phyloP scores from a whole-genome alignment of 148 eudicot species.

The Cornus kousa region DNA sequence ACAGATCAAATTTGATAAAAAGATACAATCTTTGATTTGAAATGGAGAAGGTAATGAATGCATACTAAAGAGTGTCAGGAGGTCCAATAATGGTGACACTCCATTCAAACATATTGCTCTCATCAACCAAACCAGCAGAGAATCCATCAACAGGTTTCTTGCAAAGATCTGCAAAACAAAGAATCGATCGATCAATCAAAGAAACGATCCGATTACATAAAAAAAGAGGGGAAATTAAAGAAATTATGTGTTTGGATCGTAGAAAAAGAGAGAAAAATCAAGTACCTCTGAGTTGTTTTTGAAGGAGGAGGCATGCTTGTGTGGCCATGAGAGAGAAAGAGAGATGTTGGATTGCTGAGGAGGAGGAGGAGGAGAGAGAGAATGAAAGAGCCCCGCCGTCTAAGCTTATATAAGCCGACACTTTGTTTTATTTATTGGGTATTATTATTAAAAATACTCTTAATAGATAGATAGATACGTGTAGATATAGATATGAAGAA shows the following conservation, averaged over 20 bases:
- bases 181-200: background rate
- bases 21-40: background rate
- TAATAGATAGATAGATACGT: too few relatives aligned
- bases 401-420: background rate
- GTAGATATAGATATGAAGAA: background rate
- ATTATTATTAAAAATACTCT: too few relatives aligned
- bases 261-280: background rate
- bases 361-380: background rate
- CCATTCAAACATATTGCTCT: constrained; percentile 70
- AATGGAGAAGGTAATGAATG: background rate
- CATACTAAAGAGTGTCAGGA: constrained; percentile 66
- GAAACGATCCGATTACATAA: background rate
- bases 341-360: background rate
- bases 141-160: constrained; percentile 81
- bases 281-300: constrained; percentile 53
- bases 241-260: background rate
- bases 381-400: background rate
- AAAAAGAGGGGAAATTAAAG: background rate
- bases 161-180: constrained; percentile 48
- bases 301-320: constrained; percentile 52
- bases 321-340: constrained; percentile 7
- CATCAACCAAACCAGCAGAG: constrained; percentile 77
- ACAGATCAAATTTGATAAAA: background rate
- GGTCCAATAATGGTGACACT: constrained; percentile 76
- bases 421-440: background rate